Evolutionary conservation across 2,329 filamentous ascomycete species (phyloP).

Genomic region (Apiospora hydei): DNA sequence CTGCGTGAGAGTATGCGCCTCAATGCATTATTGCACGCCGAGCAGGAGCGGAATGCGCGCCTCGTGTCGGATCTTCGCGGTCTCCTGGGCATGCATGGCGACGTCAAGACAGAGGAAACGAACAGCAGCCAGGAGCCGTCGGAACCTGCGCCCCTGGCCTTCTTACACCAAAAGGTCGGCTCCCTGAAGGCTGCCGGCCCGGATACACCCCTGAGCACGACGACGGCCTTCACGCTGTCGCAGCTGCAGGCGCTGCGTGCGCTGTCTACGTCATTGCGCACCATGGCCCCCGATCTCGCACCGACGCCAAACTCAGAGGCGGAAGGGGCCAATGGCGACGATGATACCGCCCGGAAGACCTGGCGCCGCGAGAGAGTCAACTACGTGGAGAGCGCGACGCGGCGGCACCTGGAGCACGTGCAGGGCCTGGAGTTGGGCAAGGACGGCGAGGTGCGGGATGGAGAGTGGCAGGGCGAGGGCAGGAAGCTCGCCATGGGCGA

Average conservation of each 20-base stretch:
- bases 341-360: conserved; percentile 50
- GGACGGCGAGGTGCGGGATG: conserved; percentile 68
- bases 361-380: conserved; percentile 76
- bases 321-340: conserved; percentile 41
- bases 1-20: conserved; percentile 64
- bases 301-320: conserved; percentile 41
- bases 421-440: conserved; percentile 71
- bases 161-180: conserved; percentile 61
- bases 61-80: conserved; percentile 42
- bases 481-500: conserved; percentile 58
- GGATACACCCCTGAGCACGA: conserved; percentile 69
- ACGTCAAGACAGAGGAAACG: conserved; percentile 38
- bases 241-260: conserved; percentile 82
- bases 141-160: conserved; percentile 56
- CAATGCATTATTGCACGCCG: conserved; percentile 63
- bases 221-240: conserved; percentile 78
- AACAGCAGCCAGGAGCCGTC: conserved; percentile 36
- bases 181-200: conserved; percentile 58
- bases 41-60: conserved; percentile 53
- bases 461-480: conserved; percentile 67
- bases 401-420: conserved; percentile 75
- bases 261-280: conserved; percentile 66
- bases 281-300: conserved; percentile 70
- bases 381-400: conserved; percentile 84
- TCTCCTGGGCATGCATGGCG: conserved; percentile 35